phyloP scores from a whole-genome alignment of 495 filamentous ascomycete genomes.

The Talaromyces ruber region DNA sequence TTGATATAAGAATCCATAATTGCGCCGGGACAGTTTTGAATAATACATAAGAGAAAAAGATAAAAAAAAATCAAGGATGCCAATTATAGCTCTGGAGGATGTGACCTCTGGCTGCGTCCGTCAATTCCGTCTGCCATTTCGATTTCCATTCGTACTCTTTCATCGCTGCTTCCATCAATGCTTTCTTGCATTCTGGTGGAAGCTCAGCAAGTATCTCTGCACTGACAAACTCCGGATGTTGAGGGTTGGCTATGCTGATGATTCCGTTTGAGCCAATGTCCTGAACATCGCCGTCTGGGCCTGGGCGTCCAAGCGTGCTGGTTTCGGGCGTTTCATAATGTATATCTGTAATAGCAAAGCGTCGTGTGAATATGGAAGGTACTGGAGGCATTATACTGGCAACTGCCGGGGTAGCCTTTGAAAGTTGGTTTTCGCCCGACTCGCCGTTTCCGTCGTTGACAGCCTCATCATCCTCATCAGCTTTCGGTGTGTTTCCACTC shows the following conservation, averaged over 20 bases:
- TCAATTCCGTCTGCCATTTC: slow-evolving; percentile 56
- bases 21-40: neutral
- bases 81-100: slow-evolving; percentile 45
- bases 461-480: slow-evolving; percentile 8
- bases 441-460: slow-evolving; percentile 2
- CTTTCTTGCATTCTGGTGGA: slow-evolving; percentile 59
- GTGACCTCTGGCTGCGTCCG: slow-evolving; percentile 35
- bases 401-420: neutral
- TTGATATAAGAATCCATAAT: neutral
- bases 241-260: slow-evolving; percentile 32
- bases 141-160: slow-evolving; percentile 64
- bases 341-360: slow-evolving; percentile 69
- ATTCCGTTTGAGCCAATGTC: slow-evolving; percentile 61
- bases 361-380: slow-evolving; percentile 55
- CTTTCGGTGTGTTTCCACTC: slow-evolving; percentile 16
- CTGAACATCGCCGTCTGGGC: slow-evolving; percentile 50
- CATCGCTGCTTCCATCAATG: slow-evolving; percentile 54
- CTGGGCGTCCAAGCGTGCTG: slow-evolving; percentile 51
- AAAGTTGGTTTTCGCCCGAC: slow-evolving; percentile 1
- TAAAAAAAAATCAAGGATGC: slow-evolving; percentile 24
- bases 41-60: neutral
- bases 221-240: slow-evolving; percentile 41
- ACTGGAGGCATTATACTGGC: slow-evolving; percentile 52
- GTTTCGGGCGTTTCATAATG: slow-evolving; percentile 52
- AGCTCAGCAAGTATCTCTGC: slow-evolving; percentile 62